Conservation (phyloP, 2,329 filamentous ascomycete species). For the Colletotrichum acutatum region DNA sequence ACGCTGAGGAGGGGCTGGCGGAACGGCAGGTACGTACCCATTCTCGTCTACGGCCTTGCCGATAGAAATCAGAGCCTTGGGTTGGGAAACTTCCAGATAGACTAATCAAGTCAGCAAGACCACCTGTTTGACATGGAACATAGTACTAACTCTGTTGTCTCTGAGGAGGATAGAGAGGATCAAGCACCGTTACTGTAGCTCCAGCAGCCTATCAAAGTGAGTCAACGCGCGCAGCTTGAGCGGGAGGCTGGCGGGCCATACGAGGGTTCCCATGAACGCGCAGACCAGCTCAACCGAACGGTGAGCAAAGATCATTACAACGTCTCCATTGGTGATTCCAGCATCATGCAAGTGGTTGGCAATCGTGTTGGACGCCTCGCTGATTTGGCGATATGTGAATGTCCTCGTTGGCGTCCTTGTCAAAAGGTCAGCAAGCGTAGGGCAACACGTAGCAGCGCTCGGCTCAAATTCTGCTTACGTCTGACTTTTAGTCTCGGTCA, state of each 20-base stretch:
- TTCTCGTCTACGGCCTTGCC: conserved; percentile 76
- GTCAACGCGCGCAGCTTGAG: neutral
- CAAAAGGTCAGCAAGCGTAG: conserved; percentile 8
- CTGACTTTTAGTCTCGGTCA: conserved; percentile 59
- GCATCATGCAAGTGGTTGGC: conserved; percentile 81
- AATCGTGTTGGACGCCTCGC: conserved; percentile 83
- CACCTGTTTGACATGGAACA: neutral
- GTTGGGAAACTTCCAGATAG: conserved; percentile 83
- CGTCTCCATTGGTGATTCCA: conserved; percentile 82
- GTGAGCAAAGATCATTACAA: conserved; percentile 93
- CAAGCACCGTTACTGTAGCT: conserved; percentile 74
- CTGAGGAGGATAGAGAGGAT: conserved; percentile 84
- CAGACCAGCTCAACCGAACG: conserved; percentile 57
- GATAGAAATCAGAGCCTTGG: conserved; percentile 78
- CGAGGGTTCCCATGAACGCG: conserved; percentile 81
- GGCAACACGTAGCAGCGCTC: neutral
- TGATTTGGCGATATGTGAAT: conserved; percentile 89
- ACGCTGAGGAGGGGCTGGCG: neutral
- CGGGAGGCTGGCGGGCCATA: conserved; percentile 40
- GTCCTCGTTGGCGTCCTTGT: conserved; percentile 62
- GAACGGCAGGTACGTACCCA: conserved; percentile 32
- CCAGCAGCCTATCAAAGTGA: conserved; percentile 56
- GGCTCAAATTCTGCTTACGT: conserved; percentile 19
- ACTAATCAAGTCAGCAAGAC: conserved; percentile 52
- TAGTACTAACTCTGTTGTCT: conserved; percentile 66